A percentile compares a stretch with the other conserved stretches of the same genome.
Conservation (phyloP, 176 grass and related monocot genomes). For the Oryza nivara region DNA sequence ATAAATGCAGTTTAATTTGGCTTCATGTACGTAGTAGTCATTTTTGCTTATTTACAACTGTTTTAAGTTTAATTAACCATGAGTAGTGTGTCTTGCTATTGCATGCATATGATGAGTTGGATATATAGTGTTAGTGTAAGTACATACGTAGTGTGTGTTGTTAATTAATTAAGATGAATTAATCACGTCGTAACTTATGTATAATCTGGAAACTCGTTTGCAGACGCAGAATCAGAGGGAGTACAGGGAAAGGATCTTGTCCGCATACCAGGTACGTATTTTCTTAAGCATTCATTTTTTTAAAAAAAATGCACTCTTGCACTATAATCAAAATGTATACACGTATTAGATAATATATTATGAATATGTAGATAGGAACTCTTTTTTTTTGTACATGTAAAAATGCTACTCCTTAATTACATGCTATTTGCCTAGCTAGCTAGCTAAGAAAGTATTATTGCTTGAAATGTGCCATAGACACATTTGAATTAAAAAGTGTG, state of each 20-base stretch:
- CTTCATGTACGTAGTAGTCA: not conserved
- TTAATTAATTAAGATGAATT: not conserved
- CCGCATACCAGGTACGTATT: not conserved
- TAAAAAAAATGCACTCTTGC: not conserved
- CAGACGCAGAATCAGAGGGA: not conserved
- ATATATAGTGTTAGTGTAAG: too few relatives aligned
- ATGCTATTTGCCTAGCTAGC: too few relatives aligned
- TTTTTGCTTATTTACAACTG: not conserved
- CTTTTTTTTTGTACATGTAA: too few relatives aligned
- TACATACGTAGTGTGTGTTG: too few relatives aligned
- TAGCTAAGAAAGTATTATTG: too few relatives aligned
- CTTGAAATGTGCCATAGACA: not conserved
- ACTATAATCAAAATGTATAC: not conserved
- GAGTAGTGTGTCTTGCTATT: too few relatives aligned
- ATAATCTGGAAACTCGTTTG: too few relatives aligned
- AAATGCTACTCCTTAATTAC: too few relatives aligned
- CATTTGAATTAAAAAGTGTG: not conserved
- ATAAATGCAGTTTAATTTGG: not conserved
- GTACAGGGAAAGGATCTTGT: not conserved
- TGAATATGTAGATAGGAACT: not conserved
- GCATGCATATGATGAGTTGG: too few relatives aligned
- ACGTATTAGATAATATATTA: not conserved
- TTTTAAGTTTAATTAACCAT: not conserved
- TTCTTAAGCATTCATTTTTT: not conserved
- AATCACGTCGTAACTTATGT: not conserved